These are phyloP conservation scores for Omphalotus guepiniiformis DNA, from an alignment of 768 basidiomycete species.

Conservation along the genomic window DNA sequence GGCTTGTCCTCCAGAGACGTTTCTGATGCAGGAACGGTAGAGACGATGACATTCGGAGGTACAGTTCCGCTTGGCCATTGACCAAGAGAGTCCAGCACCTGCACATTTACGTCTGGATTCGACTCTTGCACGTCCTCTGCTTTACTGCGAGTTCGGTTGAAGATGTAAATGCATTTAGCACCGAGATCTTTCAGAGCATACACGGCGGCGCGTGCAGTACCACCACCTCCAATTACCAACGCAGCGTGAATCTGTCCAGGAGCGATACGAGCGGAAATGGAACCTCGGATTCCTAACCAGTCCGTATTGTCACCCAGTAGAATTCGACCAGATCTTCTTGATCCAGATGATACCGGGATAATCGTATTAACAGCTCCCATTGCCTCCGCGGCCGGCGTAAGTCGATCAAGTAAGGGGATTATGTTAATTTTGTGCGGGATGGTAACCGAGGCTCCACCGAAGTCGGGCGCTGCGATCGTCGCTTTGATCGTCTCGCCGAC, in stretches of 20 bases:
- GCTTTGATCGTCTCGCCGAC: conserved; percentile 64
- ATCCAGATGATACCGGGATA: conserved; percentile 44
- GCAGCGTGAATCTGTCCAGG: conserved; percentile 41
- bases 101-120: conserved; percentile 64
- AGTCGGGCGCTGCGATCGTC: conserved; percentile 60
- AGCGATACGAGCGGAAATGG: conserved; percentile 41
- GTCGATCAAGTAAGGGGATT: conserved; percentile 73
- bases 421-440: conserved; percentile 94
- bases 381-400: conserved; percentile 75
- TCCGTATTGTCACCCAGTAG: conserved; percentile 95
- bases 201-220: conserved; percentile 91
- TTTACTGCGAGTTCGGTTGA: conserved; percentile 77
- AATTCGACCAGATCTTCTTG: conserved; percentile 38
- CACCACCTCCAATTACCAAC: conserved; percentile 92
- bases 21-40: conserved; percentile 80
- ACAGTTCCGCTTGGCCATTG: conserved; percentile 40
- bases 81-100: conserved; percentile 55
- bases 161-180: conserved; percentile 72
- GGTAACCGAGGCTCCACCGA: conserved; percentile 95
- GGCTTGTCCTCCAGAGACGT: conserved; percentile 31
- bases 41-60: conserved; percentile 73
- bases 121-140: conserved; percentile 63
- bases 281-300: conserved; percentile 81
- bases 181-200: conserved; percentile 78
- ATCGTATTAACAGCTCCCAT: conserved; percentile 98